These are phyloP conservation scores for Colletotrichum salicis DNA, from an alignment of 2,329 filamentous ascomycete species.

Conservation along the genomic window DNA sequence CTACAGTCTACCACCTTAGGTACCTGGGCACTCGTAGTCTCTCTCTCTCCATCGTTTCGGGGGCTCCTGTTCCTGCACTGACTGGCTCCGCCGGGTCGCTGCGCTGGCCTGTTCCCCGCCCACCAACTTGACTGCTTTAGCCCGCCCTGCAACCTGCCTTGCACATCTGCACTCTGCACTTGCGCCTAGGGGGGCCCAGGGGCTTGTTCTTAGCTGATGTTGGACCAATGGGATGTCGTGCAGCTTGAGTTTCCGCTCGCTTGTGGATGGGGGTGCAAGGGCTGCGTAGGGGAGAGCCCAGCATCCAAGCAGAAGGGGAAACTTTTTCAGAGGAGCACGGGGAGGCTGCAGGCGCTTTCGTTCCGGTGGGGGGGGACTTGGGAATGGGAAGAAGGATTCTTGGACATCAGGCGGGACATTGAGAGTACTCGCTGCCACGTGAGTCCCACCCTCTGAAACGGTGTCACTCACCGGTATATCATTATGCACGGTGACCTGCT, in stretches of 20 bases:
- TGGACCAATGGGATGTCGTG: conserved; percentile 16
- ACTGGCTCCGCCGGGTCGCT: conserved; percentile 25
- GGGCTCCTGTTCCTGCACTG: conserved; percentile 33
- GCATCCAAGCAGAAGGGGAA: conserved; percentile 24
- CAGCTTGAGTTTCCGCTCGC: conserved; percentile 23
- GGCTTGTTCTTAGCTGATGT: conserved; percentile 18
- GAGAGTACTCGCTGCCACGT: conserved; percentile 16
- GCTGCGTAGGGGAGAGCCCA: conserved; percentile 17
- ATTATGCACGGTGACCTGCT: conserved; percentile 22
- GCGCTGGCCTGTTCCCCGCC: conserved; percentile 29
- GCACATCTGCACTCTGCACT: conserved; percentile 3
- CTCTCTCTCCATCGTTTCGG: conserved; percentile 21
- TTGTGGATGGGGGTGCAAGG: conserved; percentile 17
- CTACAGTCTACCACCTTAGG: neutral
- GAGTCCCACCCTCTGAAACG: neutral
- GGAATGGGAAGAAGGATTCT: conserved; percentile 14
- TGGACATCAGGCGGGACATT: conserved; percentile 30
- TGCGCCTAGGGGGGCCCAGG: neutral
- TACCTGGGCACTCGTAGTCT: neutral
- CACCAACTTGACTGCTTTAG: conserved; percentile 14
- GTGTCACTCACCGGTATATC: conserved; percentile 25
- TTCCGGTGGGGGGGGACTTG: conserved; percentile 8
- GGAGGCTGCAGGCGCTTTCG: conserved; percentile 28
- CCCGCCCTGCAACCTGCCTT: conserved; percentile 9
- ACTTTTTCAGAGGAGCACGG: conserved; percentile 26